Percentiles rank a stretch among this genome's conserved stretches.
These are phyloP conservation scores for Cyberlindnera lachancei DNA, from an alignment of 805 yeast genomes.

Conservation along the genomic window DNA sequence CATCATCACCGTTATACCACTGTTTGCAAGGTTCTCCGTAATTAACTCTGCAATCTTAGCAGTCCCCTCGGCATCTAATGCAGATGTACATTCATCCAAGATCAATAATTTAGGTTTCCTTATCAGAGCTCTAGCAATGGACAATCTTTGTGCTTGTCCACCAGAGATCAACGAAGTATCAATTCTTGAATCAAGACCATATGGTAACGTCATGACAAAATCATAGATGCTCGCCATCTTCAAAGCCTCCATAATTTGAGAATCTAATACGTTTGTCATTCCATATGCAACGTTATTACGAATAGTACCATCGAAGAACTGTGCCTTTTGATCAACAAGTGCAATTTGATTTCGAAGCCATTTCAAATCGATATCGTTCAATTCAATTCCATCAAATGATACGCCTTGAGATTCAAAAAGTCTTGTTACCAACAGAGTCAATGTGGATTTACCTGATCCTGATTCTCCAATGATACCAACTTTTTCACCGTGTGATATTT, in stretches of 20 bases:
- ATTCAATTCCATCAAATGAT: constrained; percentile 38
- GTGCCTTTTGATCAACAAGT: constrained; percentile 70
- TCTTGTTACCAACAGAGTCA: constrained; percentile 48
- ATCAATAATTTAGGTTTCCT: constrained; percentile 52
- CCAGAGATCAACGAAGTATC: constrained; percentile 61
- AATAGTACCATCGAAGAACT: constrained; percentile 67
- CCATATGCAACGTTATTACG: constrained; percentile 68
- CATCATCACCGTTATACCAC: constrained; percentile 44
- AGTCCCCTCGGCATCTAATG: constrained; percentile 65
- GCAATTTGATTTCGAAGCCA: constrained; percentile 49
- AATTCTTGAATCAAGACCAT: constrained; percentile 52
- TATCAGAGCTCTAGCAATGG: constrained; percentile 75
- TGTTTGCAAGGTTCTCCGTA: constrained; percentile 22
- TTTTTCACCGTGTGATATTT: constrained; percentile 38
- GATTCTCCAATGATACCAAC: constrained; percentile 77
- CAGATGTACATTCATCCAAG: constrained; percentile 87
- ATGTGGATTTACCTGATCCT: constrained; percentile 88
- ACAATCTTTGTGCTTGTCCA: constrained; percentile 83
- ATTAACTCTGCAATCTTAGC: constrained; percentile 44
- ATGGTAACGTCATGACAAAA: constrained; percentile 46
- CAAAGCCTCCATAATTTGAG: constrained; percentile 32
- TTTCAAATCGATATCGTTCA: constrained; percentile 36
- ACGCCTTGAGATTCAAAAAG: constrained; percentile 39
- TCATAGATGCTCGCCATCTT: constrained; percentile 42
- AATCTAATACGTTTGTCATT: constrained; percentile 25